A percentile compares a stretch with the other conserved stretches of the same genome.
Conservation (phyloP, 306 rosid genomes). For the Psophocarpus tetragonolobus region DNA sequence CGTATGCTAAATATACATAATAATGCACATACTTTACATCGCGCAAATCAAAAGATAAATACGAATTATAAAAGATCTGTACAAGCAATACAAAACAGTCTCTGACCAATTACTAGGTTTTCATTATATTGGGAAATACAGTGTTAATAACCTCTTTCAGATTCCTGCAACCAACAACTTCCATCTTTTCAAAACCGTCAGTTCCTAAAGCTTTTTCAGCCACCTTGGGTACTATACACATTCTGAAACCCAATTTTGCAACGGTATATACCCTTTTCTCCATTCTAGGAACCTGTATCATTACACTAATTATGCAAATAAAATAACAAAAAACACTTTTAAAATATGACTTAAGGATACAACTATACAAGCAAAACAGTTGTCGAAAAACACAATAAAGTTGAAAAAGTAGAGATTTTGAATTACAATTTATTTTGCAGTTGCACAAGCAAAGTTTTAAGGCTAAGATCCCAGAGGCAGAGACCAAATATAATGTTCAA, state of each 20-base stretch:
- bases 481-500: too few relatives aligned
- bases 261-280: slow-evolving; percentile 75
- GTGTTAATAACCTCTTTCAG: slow-evolving; percentile 80
- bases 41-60: background rate
- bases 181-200: slow-evolving; percentile 46
- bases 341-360: background rate
- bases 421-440: too few relatives aligned
- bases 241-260: slow-evolving; percentile 82
- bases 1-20: too few relatives aligned
- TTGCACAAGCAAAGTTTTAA: too few relatives aligned
- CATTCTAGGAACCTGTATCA: slow-evolving; percentile 72
- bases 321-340: background rate
- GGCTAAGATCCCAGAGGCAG: too few relatives aligned
- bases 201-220: slow-evolving; percentile 58
- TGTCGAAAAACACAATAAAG: too few relatives aligned
- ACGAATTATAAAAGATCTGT: slow-evolving; percentile 5
- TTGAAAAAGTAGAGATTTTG: too few relatives aligned
- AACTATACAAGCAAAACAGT: background rate
- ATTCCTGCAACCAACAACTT: slow-evolving; percentile 71
- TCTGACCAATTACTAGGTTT: slow-evolving; percentile 13
- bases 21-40: slow-evolving; percentile 2
- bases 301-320: background rate
- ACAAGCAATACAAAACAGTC: too few relatives aligned
- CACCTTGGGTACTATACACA: slow-evolving; percentile 72
- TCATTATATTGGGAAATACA: slow-evolving; percentile 51